Percentiles rank a stretch among this genome's conserved stretches.
These are phyloP conservation scores for Phylloporus sp. DNA, from an alignment of 768 basidiomycete genomes.

Conservation along the genomic window DNA sequence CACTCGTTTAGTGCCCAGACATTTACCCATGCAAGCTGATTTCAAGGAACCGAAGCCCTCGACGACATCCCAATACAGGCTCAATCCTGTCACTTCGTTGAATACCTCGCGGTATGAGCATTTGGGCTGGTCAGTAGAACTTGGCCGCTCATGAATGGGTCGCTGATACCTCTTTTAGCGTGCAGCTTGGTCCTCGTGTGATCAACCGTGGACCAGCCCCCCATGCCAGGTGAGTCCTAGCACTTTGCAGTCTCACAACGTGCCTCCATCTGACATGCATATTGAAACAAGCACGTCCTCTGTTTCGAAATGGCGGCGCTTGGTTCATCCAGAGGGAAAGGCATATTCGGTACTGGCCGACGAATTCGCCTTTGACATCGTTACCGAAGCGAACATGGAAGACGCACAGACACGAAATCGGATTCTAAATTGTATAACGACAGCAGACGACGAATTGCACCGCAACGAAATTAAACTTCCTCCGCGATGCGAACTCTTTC, in stretches of 20 bases:
- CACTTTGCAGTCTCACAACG: not conserved
- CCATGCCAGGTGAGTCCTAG: constrained; percentile 3
- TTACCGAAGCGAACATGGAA: constrained; percentile 55
- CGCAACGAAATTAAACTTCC: constrained; percentile 33
- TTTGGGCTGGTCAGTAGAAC: not conserved
- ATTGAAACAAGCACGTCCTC: not conserved
- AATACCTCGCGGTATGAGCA: constrained; percentile 12
- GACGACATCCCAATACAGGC: no score
- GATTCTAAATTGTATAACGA: constrained; percentile 35
- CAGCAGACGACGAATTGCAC: constrained; percentile 30
- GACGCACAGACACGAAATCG: constrained; percentile 30
- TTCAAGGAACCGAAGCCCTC: no score
- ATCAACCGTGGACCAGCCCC: constrained; percentile 10
- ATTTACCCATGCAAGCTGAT: no score
- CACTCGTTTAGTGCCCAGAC: no score
- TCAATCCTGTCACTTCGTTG: no score
- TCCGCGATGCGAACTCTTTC: constrained; percentile 44
- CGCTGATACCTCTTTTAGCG: constrained; percentile 3
- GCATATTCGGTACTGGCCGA: constrained; percentile 39
- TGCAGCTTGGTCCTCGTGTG: constrained; percentile 2
- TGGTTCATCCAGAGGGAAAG: constrained; percentile 59
- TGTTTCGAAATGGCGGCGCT: constrained; percentile 36
- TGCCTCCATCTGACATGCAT: not conserved
- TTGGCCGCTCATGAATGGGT: not conserved
- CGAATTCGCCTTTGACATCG: constrained; percentile 32